These are phyloP conservation scores for Aureobasidium sp. DNA, from an alignment of 2,329 filamentous ascomycete species.

Conservation along the genomic window DNA sequence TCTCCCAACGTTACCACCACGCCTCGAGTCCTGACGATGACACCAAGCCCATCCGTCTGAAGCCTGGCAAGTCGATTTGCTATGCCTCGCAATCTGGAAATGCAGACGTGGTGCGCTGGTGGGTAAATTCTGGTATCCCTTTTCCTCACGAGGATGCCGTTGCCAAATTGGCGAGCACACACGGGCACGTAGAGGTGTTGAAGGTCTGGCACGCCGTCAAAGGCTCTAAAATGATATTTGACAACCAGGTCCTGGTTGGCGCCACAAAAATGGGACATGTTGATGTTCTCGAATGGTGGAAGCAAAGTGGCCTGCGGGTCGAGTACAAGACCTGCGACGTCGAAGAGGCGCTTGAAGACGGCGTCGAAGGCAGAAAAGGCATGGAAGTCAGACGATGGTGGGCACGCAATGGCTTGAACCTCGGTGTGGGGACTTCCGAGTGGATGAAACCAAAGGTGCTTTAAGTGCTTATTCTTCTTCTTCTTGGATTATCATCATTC, in stretches of 20 bases:
- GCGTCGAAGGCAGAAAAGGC: constrained; percentile 58
- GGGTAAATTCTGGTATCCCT: constrained; percentile 72
- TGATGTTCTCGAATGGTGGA: constrained; percentile 88
- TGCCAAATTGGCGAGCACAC: constrained; percentile 72
- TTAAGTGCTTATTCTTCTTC: neutral
- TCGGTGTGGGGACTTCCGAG: constrained; percentile 74
- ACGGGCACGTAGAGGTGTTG: constrained; percentile 75
- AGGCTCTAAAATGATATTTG: constrained; percentile 70
- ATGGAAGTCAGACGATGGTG: constrained; percentile 75
- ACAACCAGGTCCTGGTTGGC: constrained; percentile 73
- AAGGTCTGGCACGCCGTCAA: constrained; percentile 72
- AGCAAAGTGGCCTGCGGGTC: constrained; percentile 62
- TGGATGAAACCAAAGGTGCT: constrained; percentile 73
- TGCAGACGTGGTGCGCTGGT: constrained; percentile 72
- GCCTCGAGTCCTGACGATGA: constrained; percentile 21
- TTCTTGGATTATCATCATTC: neutral
- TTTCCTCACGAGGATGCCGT: constrained; percentile 74
- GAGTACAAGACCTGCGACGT: constrained; percentile 95
- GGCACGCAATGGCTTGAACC: constrained; percentile 72
- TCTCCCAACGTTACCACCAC: constrained; percentile 20
- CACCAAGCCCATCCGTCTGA: constrained; percentile 45
- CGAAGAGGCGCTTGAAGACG: constrained; percentile 87
- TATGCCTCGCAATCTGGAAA: constrained; percentile 77
- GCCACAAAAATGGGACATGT: constrained; percentile 83
- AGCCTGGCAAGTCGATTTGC: constrained; percentile 75